Percentiles rank a stretch among this genome's conserved stretches.
These are phyloP conservation scores for Olyra latifolia DNA, from an alignment of 176 grass and related monocot genomes.

Conservation along the genomic window DNA sequence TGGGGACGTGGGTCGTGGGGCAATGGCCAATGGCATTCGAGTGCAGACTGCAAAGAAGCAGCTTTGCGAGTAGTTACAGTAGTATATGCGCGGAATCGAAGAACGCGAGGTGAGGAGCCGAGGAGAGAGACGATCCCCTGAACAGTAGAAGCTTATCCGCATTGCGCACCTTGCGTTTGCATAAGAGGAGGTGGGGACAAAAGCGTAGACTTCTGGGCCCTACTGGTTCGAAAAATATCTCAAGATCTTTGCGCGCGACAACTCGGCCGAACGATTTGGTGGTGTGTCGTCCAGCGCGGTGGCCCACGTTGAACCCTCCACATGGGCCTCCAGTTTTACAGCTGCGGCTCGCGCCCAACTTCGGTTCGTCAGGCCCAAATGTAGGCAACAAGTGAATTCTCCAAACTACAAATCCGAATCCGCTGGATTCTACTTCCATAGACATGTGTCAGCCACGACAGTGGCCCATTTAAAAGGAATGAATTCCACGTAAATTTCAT, in stretches of 20 bases:
- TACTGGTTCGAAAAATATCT: constrained; percentile 37
- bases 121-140: not conserved
- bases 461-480: no score
- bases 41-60: not conserved
- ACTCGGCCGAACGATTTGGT: no score
- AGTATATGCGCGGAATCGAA: constrained; percentile 8
- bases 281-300: no score
- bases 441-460: no score
- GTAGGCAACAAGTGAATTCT: no score
- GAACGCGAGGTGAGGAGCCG: not conserved
- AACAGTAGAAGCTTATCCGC: constrained; percentile 9
- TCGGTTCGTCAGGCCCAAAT: not conserved
- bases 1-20: not conserved
- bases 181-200: not conserved
- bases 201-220: constrained; percentile 30
- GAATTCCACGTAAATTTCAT: no score
- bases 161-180: not conserved
- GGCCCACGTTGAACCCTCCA: not conserved
- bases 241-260: not conserved
- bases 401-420: no score
- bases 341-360: not conserved
- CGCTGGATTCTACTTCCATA: no score
- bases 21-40: not conserved
- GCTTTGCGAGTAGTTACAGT: not conserved
- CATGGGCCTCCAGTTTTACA: not conserved